phyloP scores from a whole-genome alignment of 305 asterid species.

The Rubia peregrina region DNA sequence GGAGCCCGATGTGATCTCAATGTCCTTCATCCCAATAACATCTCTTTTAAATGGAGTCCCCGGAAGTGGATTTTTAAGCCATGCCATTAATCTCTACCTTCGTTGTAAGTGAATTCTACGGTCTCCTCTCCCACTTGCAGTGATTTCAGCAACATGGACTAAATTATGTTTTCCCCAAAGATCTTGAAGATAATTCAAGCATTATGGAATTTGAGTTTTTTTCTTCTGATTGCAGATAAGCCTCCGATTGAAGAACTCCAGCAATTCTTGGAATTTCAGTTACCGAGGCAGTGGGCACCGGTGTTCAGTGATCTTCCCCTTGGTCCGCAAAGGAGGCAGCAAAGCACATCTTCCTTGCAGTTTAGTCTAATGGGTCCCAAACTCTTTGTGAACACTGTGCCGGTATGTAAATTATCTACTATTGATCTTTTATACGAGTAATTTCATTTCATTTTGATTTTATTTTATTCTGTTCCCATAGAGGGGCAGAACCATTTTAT shows the following conservation, averaged over 20 bases:
- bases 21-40: constrained; percentile 89
- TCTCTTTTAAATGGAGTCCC: constrained; percentile 86
- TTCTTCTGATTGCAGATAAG: constrained; percentile 55
- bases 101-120: constrained; percentile 62
- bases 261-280: constrained; percentile 96
- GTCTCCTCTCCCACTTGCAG: constrained; percentile 10
- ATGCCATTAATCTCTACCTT: constrained; percentile 86
- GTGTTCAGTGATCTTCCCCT: constrained; percentile 91
- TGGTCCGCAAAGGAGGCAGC: constrained; percentile 88
- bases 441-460: neutral
- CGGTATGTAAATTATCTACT: constrained; percentile 38
- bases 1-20: constrained; percentile 93
- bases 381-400: constrained; percentile 63
- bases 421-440: neutral
- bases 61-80: constrained; percentile 95
- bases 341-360: constrained; percentile 66
- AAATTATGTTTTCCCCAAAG: neutral
- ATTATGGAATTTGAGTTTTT: neutral
- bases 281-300: constrained; percentile 99
- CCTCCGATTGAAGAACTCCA: constrained; percentile 98
- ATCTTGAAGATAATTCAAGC: neutral
- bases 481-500: neutral
- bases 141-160: neutral
- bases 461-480: neutral
- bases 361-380: constrained; percentile 93